phyloP scores from a whole-genome alignment of 2,329 filamentous ascomycete genomes.

The Phialemoniopsis sp. region DNA sequence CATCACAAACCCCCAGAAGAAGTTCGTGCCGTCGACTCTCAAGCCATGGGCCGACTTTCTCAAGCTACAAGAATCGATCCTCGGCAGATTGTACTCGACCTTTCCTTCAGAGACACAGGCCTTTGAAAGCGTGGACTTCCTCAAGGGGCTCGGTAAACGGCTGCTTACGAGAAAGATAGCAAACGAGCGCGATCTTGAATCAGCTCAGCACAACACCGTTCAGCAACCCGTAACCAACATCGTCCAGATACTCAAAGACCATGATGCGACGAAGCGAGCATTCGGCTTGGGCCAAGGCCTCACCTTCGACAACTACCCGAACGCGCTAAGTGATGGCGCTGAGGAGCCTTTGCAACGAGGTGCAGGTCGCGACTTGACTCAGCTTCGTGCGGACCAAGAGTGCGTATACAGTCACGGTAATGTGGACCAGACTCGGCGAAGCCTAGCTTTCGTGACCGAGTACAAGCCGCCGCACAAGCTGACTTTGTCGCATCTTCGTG shows the following conservation, averaged over 20 bases:
- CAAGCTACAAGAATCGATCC: constrained; percentile 13
- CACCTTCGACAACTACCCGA: constrained; percentile 23
- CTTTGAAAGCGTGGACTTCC: constrained; percentile 18
- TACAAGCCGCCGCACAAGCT: constrained; percentile 46
- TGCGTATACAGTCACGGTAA: constrained; percentile 16
- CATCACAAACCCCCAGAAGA: constrained; percentile 21
- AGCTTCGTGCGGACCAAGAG: constrained; percentile 26
- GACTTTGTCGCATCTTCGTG: constrained; percentile 31
- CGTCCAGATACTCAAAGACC: too few species aligned
- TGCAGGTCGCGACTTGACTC: too few species aligned
- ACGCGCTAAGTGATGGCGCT: constrained; percentile 17
- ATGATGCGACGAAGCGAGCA: too few species aligned
- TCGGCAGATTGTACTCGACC: constrained; percentile 14
- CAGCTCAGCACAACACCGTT: too few species aligned
- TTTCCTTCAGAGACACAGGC: constrained; percentile 14
- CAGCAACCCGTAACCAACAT: too few species aligned
- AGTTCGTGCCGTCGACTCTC: constrained; percentile 20
- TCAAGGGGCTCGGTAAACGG: constrained; percentile 15
- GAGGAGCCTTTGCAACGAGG: constrained; percentile 9
- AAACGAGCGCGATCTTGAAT: constrained; percentile 22
- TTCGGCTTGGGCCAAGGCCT: too few species aligned
- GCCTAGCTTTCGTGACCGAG: constrained; percentile 30
- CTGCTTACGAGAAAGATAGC: constrained; percentile 10
- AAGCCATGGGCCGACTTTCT: constrained; percentile 22
- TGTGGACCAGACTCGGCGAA: constrained; percentile 10